Evolutionary conservation across 2,329 filamentous ascomycete species (phyloP), one percentile per base, ranked within the genome.

Genomic region (Chaetomium globosum): DNA sequence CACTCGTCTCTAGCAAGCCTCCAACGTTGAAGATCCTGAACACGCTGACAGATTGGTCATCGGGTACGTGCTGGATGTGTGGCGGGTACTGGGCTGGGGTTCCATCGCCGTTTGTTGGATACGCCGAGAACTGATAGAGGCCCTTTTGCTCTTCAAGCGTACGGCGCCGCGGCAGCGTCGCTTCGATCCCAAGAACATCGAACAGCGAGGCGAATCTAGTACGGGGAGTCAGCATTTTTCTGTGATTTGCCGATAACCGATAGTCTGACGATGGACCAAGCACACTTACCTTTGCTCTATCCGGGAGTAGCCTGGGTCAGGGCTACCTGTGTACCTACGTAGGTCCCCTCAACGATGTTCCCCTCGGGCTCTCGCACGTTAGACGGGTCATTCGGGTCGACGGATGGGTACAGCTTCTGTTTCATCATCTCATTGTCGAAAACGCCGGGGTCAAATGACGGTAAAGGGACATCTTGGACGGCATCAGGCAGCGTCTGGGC

Each of bases 391-490:
- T 71, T 63, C 21, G 70, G 66, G 43, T 75, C 71, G 4, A 74
- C 54, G 28, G 67, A 71, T 4, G 71, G 59, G 28, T 73, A 75
- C 55, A 77, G 69, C 59, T 72, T 72, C 59, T 74, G 51, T 43
- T 70, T 73, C 7, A 77, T 53, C 16, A 77, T 65, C 66, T 76
- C 74, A 36, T 70, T 72, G 64, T 75, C 73, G 56, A 77, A 74
- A 23, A 77, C 72, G 2, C 75, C 76, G 0, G 75, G 74, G 46
- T 77, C 75, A 33, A 76, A 75, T 2, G 75, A 76, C 0, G 68
- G 53, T n/a, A 77, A 69, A 2, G 73, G 67, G 6, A 72, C 70
- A 56, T 77, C 71, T 4, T 63, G 52, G 53, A 77, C 71, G 0
- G 55, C 53, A 26, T 67, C 57, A 8, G 70, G 70, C 7, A 67